A percentile compares a stretch with the other conserved stretches of the same genome.
Evolutionary conservation across 2,329 filamentous ascomycete species (phyloP).

Genomic region (Exophiala sideris): DNA sequence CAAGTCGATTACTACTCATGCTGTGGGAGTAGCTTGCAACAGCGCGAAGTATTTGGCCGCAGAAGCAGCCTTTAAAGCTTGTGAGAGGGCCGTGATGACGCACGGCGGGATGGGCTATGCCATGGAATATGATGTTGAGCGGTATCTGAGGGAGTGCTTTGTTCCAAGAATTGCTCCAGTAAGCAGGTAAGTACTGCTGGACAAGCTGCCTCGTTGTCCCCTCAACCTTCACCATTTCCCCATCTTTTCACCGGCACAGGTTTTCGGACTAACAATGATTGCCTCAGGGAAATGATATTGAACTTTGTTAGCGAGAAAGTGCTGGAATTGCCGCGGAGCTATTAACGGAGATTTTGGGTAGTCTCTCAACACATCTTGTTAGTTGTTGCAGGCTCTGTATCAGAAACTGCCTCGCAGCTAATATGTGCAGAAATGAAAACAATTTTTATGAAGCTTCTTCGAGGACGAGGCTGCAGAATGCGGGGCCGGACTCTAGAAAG

Average conservation of each 20-base stretch:
- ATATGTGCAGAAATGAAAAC: too few species aligned
- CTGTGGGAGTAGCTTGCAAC: slow-evolving; percentile 63
- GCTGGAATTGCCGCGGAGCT: slow-evolving; percentile 43
- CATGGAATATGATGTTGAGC: slow-evolving; percentile 60
- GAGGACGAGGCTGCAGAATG: too few species aligned
- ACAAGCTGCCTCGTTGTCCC: too few species aligned
- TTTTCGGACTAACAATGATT: too few species aligned
- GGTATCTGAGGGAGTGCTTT: slow-evolving; percentile 58
- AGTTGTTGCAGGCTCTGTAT: too few species aligned
- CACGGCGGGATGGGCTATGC: slow-evolving; percentile 65
- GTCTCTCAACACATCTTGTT: too few species aligned
- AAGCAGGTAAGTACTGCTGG: slow-evolving; percentile 50
- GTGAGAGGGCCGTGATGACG: slow-evolving; percentile 55
- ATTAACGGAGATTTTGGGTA: slow-evolving; percentile 29
- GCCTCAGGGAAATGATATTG: slow-evolving; percentile 50
- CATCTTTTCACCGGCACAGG: too few species aligned
- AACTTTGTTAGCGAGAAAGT: slow-evolving; percentile 47
- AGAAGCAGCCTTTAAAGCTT: slow-evolving; percentile 60
- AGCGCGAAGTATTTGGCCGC: slow-evolving; percentile 64
- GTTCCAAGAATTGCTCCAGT: slow-evolving; percentile 60
- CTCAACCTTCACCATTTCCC: too few species aligned
- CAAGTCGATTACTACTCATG: slow-evolving; percentile 43
- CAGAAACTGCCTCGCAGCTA: too few species aligned
- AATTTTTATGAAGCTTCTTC: background rate
- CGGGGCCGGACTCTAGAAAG: background rate